Base-by-base conservation (phyloP, 768 basidiomycete species). In the Boletus sp. region DNA sequence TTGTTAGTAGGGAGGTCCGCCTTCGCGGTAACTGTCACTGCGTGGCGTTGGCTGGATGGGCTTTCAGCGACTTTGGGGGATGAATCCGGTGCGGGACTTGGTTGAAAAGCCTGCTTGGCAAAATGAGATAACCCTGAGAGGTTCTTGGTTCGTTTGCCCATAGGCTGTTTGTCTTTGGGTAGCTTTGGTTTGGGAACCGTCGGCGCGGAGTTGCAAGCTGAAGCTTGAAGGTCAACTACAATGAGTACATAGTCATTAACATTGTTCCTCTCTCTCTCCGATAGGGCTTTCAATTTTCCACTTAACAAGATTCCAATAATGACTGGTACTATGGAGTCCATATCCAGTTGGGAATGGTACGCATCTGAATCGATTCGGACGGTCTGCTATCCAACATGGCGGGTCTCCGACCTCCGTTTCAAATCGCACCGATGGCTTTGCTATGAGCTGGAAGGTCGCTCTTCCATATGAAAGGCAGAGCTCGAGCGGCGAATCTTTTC, bases 71-170 rank as follows among this genome's bases (percentile, higher is more conserved):
- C 30, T 17, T 61, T 54, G 18, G 56, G 41, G 29, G 58, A 51
- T 8, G 55, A 44, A 32, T 59, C 54, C 15, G 45, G 36, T 14
- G 47, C 7, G 1, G 32, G 45, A 20, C 33, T 55, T 49, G 64
- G 64, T 54, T 69, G 67, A 59, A 79, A 76, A 28, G 76, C 71
- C 47, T 76, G 68, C 57, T 72, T 68, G 18, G 77, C 70, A 50
- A 81, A 80, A 57, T 67, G 73, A 54, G 79, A 74, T 17, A 83
- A 63, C 24, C 81, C 78, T 20, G 74, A 71, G 30, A 83, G 50
- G 39, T 60, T 55, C 20, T 73, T 76, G 51, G 74, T 70, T 57
- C 73, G 73, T 67, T 79, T 82, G 60, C 73, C 72, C 76, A 77
- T 77, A 35, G 2, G 11, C 10, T 24, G 12, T 20, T 28, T n/a